Conservation (phyloP, 1,284 basidiomycete species). For the Flammula alnicola region DNA sequence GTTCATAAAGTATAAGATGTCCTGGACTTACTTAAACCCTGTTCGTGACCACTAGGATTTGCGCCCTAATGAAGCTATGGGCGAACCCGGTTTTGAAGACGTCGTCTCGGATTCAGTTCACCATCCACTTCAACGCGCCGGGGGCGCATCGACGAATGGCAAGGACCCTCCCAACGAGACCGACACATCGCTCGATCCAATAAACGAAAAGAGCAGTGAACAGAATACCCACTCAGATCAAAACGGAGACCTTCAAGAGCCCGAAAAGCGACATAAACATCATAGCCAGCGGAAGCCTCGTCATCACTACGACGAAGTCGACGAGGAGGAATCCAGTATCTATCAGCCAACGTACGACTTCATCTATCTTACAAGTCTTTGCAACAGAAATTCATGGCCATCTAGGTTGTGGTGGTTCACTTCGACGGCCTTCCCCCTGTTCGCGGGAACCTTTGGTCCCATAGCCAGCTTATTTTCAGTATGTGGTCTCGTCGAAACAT, state of each 20-base stretch:
- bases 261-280: neutral
- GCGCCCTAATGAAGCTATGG: constrained; percentile 6
- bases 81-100: constrained; percentile 19
- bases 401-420: constrained; percentile 43
- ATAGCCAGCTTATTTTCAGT: constrained; percentile 43
- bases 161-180: too few relatives aligned
- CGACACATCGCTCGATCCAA: too few relatives aligned
- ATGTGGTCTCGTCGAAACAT: constrained; percentile 38
- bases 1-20: too few relatives aligned
- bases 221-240: neutral
- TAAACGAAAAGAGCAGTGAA: too few relatives aligned
- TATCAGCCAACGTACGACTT: constrained; percentile 26
- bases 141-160: too few relatives aligned
- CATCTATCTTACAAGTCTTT: neutral
- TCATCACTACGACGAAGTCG: neutral
- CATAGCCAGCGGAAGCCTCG: neutral
- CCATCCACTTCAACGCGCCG: too few relatives aligned
- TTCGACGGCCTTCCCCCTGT: constrained; percentile 42
- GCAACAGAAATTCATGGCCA: neutral
- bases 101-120: constrained; percentile 9
- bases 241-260: neutral
- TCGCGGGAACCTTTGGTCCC: constrained; percentile 44
- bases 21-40: too few relatives aligned
- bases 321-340: constrained; percentile 12
- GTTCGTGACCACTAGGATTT: neutral